phyloP scores from a whole-genome alignment of 768 basidiomycete genomes.

The Naganishia antarctica region DNA sequence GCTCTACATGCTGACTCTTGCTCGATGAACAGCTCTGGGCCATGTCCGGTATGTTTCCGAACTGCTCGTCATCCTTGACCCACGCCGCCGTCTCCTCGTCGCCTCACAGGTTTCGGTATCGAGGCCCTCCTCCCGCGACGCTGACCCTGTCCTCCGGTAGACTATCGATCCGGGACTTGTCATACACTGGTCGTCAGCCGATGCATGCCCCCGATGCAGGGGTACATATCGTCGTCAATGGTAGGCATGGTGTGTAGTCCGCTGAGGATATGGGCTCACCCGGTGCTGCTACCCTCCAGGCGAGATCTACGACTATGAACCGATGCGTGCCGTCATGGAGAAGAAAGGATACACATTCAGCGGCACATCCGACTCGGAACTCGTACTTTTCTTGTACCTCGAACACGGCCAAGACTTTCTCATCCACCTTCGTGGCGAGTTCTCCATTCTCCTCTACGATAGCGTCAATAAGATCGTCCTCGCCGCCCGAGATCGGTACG shows the following conservation, averaged over 20 bases:
- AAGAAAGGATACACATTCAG: constrained; percentile 31
- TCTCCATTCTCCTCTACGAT: constrained; percentile 38
- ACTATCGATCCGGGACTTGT: constrained; percentile 41
- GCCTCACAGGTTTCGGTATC: too few relatives aligned
- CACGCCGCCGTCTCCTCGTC: too few relatives aligned
- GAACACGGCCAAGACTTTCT: constrained; percentile 38
- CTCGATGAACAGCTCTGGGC: constrained; percentile 28
- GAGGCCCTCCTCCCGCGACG: neutral
- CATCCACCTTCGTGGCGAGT: constrained; percentile 39
- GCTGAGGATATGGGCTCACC: neutral
- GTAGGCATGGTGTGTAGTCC: constrained; percentile 29
- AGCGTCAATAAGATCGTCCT: constrained; percentile 26
- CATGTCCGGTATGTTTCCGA: constrained; percentile 30
- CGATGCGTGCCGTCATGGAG: constrained; percentile 28
- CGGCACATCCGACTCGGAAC: constrained; percentile 37
- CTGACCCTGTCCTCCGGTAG: constrained; percentile 26
- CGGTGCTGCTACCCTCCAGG: neutral
- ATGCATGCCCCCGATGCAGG: constrained; percentile 32
- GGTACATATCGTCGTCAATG: constrained; percentile 42
- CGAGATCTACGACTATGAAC: constrained; percentile 33
- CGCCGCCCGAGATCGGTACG: constrained; percentile 41
- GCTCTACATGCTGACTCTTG: too few relatives aligned
- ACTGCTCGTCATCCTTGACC: too few relatives aligned
- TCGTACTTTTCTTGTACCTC: constrained; percentile 38
- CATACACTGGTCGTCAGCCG: constrained; percentile 36